These are phyloP conservation scores for Oryza nivara DNA, from an alignment of 176 grass and related monocot genomes.

Conservation along the genomic window DNA sequence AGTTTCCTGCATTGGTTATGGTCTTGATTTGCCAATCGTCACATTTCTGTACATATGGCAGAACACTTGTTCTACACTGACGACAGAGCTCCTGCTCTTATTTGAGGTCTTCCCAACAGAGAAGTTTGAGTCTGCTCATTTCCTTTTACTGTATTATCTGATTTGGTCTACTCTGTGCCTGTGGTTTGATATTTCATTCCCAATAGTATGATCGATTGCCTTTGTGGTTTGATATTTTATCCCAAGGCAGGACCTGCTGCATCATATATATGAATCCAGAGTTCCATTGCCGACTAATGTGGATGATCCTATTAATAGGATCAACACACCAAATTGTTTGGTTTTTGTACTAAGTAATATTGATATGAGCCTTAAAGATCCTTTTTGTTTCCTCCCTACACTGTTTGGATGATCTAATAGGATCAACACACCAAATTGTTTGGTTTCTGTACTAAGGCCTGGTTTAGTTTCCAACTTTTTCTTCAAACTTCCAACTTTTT, in stretches of 20 bases:
- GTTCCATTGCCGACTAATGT: neutral
- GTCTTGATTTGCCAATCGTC: neutral
- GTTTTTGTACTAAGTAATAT: neutral
- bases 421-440: neutral
- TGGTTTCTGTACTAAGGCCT: neutral
- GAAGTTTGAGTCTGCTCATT: neutral
- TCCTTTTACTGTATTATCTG: neutral
- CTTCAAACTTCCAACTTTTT: too few species aligned
- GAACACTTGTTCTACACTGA: neutral
- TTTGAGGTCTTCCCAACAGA: neutral
- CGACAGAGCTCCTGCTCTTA: neutral
- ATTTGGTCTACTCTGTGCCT: neutral
- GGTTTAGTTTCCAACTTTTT: too few species aligned
- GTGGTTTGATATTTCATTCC: constrained; percentile 22
- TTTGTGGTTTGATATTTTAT: neutral
- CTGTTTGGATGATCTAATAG: neutral
- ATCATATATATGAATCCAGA: neutral
- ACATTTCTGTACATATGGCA: constrained; percentile 16
- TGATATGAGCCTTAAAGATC: too few species aligned
- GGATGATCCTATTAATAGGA: neutral
- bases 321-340: neutral
- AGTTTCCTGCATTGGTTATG: neutral
- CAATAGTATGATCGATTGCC: too few species aligned
- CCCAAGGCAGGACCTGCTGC: neutral
- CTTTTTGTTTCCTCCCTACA: neutral